Percentiles rank a stretch among this genome's conserved stretches.
Conservation (phyloP, 768 basidiomycete genomes). For the Hygrophoropsis aurantiaca region DNA sequence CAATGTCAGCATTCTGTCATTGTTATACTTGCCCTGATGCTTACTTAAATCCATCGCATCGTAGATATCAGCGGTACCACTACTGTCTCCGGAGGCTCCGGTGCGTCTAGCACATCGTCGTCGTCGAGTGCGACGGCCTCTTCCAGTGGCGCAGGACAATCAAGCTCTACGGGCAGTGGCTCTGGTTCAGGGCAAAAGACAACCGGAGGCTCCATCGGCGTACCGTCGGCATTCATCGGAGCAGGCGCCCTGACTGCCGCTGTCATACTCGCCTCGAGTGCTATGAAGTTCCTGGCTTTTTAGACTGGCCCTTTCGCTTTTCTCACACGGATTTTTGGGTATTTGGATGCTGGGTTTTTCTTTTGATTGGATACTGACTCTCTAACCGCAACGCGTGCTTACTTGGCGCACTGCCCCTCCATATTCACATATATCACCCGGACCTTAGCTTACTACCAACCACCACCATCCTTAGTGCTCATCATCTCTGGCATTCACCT, state of each 20-base stretch:
- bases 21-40: background rate
- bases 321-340: no score
- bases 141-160: conserved; percentile 3
- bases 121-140: background rate
- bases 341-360: no score
- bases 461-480: no score
- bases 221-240: background rate
- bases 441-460: no score
- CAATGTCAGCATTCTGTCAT: conserved; percentile 34
- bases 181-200: no score
- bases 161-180: conserved; percentile 5
- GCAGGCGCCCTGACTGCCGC: conserved; percentile 14
- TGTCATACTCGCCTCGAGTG: conserved; percentile 9
- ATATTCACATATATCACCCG: no score
- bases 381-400: no score
- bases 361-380: no score
- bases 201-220: conserved; percentile 1
- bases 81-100: background rate
- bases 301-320: no score
- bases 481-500: no score
- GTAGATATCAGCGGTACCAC: background rate
- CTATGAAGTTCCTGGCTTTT: conserved; percentile 19
- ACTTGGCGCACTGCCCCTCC: no score
- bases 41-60: background rate
- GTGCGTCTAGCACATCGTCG: no score